Base-by-base conservation (phyloP, 805 yeast species). In the Candida dajiaensis region DNA sequence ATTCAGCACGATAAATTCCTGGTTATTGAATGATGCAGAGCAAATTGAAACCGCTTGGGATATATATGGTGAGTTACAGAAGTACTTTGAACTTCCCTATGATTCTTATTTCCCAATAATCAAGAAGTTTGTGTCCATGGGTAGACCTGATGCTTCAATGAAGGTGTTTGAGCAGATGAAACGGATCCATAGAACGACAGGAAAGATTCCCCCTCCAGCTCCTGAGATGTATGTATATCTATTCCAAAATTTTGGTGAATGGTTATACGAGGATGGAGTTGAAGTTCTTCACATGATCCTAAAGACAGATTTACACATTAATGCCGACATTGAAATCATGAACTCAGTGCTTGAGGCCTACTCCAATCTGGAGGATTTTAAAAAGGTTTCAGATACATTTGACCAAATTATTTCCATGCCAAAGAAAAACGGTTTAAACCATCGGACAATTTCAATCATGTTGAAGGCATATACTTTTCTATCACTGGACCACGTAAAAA, bases 331-430 rank as follows among this genome's bases (percentile, higher is more conserved):
- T 11, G 67, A 65, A 11, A 61, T 86, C 28, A 72, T 83, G 60
- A 85, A 86, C 59, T 62, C 81, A 2, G 63, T 84, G 37, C 71
- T 86, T 64, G 80, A 77, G 41, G 86, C 89, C 0, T 84, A 81
- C 57, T 69, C 81, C 31, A 70, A 77, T 39, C 58, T 83, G 29
- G 78, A 75, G 50, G 81, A 81, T 50, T 69, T 77, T 16, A 69
- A 74, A 25, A 74, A 75, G 51, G 80, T 82, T 2, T 62, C 80
- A 21, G 83, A 81, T 54, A 65, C 77, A 19, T 86, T 86, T 70
- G 69, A 81, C 19, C 66, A 81, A 40, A 77, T 85, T 42, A 64
- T 74, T 29, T 66, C 82, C 6, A 69, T 78, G 45, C 80, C 85
- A 1, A 67, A 69, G 38, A 83, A 83, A 3, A 45, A 49, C 9